Conservation (phyloP, 2,329 filamentous ascomycete species). For the Dactylellina haptotyla region DNA sequence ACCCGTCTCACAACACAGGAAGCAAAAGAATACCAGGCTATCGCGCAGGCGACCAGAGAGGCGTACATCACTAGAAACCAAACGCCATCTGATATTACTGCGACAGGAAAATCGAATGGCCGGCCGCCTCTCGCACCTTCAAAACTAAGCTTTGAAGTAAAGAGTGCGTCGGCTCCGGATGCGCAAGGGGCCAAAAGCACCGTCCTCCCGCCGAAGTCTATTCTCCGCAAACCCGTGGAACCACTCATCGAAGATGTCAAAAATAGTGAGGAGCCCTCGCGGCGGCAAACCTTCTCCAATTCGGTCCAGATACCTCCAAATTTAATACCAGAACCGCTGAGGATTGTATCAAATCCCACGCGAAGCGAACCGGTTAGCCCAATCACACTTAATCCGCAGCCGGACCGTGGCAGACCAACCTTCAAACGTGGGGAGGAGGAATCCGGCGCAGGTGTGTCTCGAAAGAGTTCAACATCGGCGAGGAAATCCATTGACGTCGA, state of each 20-base stretch:
- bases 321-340: conserved; percentile 28
- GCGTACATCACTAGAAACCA: conserved; percentile 34
- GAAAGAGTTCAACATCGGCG: conserved; percentile 36
- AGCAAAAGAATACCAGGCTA: conserved; percentile 53
- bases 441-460: conserved; percentile 1
- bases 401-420: conserved; percentile 43
- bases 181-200: conserved; percentile 19
- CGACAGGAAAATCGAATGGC: conserved; percentile 16
- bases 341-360: conserved; percentile 7
- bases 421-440: conserved; percentile 43
- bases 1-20: conserved; percentile 51
- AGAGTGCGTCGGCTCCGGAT: conserved; percentile 38
- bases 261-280: conserved; percentile 8
- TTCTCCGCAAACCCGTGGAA: conserved; percentile 44
- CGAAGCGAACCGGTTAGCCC: conserved; percentile 35
- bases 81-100: conserved; percentile 27
- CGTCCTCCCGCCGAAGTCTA: conserved; percentile 40
- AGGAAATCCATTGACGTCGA: conserved; percentile 50
- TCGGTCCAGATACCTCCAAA: conserved; percentile 6
- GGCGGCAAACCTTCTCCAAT: conserved; percentile 14
- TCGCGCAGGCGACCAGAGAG: conserved; percentile 49
- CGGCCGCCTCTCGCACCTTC: conserved; percentile 42
- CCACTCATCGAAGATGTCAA: conserved; percentile 20
- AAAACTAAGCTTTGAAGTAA: conserved; percentile 43
- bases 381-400: conserved; percentile 14